Percentiles rank a stretch among this genome's conserved stretches.
phyloP scores from a whole-genome alignment of 2,329 filamentous ascomycete species.

The Colletotrichum sp. region DNA sequence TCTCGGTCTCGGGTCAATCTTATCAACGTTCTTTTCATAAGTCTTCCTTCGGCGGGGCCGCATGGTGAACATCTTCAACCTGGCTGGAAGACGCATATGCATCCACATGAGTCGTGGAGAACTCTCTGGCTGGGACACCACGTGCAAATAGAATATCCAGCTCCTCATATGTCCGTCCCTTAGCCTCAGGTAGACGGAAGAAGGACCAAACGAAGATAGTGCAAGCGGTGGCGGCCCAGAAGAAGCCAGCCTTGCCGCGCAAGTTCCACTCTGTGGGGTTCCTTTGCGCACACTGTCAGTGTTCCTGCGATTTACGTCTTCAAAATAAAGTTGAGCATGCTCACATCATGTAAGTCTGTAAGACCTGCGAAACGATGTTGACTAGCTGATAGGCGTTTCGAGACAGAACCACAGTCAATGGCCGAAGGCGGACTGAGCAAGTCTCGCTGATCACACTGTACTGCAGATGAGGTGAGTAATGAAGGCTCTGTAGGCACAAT shows the following conservation, averaged over 20 bases:
- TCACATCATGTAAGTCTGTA: constrained; percentile 36
- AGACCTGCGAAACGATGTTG: constrained; percentile 40
- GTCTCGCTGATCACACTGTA: constrained; percentile 50
- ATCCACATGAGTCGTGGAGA: constrained; percentile 36
- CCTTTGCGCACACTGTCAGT: background rate
- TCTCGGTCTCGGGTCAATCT: background rate
- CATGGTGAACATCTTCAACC: background rate
- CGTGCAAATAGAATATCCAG: constrained; percentile 56
- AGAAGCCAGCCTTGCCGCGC: constrained; percentile 45
- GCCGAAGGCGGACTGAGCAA: constrained; percentile 47
- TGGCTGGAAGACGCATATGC: background rate
- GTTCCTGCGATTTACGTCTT: background rate
- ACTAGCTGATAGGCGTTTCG: constrained; percentile 43
- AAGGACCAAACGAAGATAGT: constrained; percentile 52
- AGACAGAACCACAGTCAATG: constrained; percentile 48
- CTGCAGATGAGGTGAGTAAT: background rate
- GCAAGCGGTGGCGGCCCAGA: constrained; percentile 47
- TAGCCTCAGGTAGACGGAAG: constrained; percentile 57
- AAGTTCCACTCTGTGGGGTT: constrained; percentile 41
- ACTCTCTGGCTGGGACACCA: constrained; percentile 42
- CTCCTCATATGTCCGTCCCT: constrained; percentile 55
- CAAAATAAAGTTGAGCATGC: background rate
- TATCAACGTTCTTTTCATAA: background rate
- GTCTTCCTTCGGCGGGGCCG: background rate
- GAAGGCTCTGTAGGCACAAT: background rate